Evolutionary conservation across 83 land plant species (phyloP), one percentile per base, ranked within the genome.

Genomic region (Picea engelmannii): DNA sequence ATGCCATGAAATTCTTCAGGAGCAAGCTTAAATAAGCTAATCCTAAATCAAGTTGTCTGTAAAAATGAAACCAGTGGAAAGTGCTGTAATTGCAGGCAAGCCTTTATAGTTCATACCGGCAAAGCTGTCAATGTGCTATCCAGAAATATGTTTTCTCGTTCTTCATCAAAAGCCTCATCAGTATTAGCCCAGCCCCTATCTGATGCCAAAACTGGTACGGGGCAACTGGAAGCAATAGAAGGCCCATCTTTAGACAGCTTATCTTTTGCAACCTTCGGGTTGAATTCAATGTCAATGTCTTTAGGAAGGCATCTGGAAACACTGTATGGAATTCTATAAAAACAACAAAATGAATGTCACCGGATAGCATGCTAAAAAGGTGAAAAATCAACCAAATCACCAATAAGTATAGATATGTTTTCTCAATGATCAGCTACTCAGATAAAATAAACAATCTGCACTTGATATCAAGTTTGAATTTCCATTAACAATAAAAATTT

Each of bases 151-250:
- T 76, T 79, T 35, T 82, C 84, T 58, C 85, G 67, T 52, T 5
- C 17, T 84, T 83, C 70, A 64, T 20, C 15, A 20, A 64, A 20
- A 86, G 65, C 62, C 79, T 77, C 79, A 27, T 87, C 84, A 31
- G 84, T 17, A 78, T 84, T 84, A 24, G 86, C 79, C 55, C 83
- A 63, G 31, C 89, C 87, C 63, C 86, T 62, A 6, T 63, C 83
- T 15, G 90, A 66, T 73, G 87, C 84, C 63, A 90, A 78, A 49
- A 92, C 66, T 61, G 95, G 83, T 58, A 87, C 66, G 2, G 89
- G 73, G 77, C 87, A 88, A 61, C 78, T 81, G 47, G 86, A 66
- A 77, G 86, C 65, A 64, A 60, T 25, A 13, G 74, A 49, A 44
- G 86, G 77, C 15, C 73, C 38, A 73, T 86, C 91, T 69, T 89